Conservation (phyloP, 2,329 filamentous ascomycete species). For the Calonectria ilicicola region DNA sequence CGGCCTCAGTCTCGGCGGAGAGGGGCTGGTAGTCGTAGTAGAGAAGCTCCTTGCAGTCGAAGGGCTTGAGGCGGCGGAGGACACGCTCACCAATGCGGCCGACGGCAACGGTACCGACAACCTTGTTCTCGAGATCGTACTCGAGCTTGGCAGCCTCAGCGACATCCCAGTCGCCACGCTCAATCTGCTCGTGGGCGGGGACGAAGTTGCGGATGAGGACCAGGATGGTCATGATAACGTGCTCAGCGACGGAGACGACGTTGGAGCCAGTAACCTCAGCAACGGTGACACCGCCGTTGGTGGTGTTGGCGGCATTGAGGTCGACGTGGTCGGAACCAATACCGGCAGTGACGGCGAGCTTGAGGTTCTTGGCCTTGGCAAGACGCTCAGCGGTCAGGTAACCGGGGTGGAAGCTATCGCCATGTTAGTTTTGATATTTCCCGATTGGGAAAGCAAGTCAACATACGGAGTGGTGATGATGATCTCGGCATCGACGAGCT, state of each 20-base stretch:
- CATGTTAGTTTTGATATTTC: neutral
- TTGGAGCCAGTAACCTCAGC: conserved; percentile 98
- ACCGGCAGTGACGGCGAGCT: conserved; percentile 95
- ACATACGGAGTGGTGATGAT: conserved; percentile 97
- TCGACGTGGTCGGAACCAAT: conserved; percentile 99
- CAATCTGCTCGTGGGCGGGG: conserved; percentile 94
- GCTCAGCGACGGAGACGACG: conserved; percentile 98
- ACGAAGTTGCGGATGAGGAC: conserved; percentile 97
- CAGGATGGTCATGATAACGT: conserved; percentile 99
- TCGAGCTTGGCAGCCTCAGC: conserved; percentile 98
- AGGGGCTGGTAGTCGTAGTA: conserved; percentile 99
- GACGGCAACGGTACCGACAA: conserved; percentile 96
- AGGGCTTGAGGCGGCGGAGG: conserved; percentile 92
- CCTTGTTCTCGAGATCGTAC: conserved; percentile 97
- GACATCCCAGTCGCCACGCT: conserved; percentile 92
- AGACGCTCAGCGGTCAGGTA: conserved; percentile 98
- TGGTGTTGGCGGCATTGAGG: conserved; percentile 96
- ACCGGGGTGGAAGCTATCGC: conserved; percentile 91
- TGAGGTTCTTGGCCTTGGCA: conserved; percentile 98
- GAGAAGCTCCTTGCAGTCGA: conserved; percentile 99
- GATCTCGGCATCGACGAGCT: conserved; percentile 95
- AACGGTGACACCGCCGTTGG: conserved; percentile 96
- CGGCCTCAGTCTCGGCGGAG: conserved; percentile 84
- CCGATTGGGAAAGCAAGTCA: neutral
- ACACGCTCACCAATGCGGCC: conserved; percentile 99